phyloP scores from a whole-genome alignment of 2,329 filamentous ascomycete genomes.

The Fusarium liriodendri region DNA sequence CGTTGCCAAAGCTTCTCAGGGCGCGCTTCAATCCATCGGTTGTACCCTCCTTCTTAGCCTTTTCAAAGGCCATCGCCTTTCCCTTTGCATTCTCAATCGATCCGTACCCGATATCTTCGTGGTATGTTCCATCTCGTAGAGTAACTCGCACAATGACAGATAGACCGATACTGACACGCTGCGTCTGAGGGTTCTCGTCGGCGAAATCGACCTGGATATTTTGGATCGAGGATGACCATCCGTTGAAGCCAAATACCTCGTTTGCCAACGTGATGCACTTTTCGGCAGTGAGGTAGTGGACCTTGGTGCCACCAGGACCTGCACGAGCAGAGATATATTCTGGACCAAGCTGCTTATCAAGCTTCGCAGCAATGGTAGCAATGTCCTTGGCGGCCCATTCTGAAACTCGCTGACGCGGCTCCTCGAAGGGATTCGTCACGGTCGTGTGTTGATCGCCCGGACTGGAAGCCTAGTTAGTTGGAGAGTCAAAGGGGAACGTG shows the following conservation, averaged over 20 bases:
- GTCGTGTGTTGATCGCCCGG: constrained; percentile 72
- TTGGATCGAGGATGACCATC: constrained; percentile 96
- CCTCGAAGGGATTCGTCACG: constrained; percentile 84
- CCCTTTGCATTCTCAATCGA: constrained; percentile 96
- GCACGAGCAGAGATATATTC: constrained; percentile 93
- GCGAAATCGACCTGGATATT: constrained; percentile 96
- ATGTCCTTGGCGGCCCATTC: constrained; percentile 93
- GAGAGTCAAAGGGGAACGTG: neutral
- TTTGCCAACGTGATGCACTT: constrained; percentile 97
- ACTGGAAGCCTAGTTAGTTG: constrained; percentile 54
- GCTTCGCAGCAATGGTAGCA: constrained; percentile 83
- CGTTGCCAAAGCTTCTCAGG: constrained; percentile 91
- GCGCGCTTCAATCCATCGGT: constrained; percentile 94
- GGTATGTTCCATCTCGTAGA: constrained; percentile 91
- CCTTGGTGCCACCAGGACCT: constrained; percentile 84
- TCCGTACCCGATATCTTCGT: constrained; percentile 97
- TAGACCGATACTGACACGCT: constrained; percentile 85
- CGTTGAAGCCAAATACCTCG: constrained; percentile 96
- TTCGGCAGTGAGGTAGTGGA: constrained; percentile 95
- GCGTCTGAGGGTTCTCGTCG: constrained; percentile 82
- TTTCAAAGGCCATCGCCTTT: constrained; percentile 96
- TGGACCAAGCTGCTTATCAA: constrained; percentile 94
- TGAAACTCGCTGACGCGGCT: constrained; percentile 73
- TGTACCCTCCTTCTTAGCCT: constrained; percentile 97
- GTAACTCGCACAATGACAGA: constrained; percentile 93